phyloP scores from a whole-genome alignment of 1,139 yeast species.

The Kodamaea derodonti region DNA sequence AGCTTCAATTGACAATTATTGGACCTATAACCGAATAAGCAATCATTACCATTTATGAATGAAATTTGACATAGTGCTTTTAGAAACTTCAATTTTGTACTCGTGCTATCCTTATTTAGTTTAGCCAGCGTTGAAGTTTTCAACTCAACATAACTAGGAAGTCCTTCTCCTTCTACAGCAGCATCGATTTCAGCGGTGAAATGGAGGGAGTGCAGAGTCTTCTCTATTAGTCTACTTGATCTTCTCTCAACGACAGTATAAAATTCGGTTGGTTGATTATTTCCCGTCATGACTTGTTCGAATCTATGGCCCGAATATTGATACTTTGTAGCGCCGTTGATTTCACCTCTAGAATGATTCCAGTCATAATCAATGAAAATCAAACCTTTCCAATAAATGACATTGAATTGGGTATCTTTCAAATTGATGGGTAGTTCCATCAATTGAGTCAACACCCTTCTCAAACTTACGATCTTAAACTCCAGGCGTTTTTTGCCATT shows the following conservation, averaged over 20 bases:
- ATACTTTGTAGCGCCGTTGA: constrained; percentile 8
- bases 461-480: constrained; percentile 16
- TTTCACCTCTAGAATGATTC: constrained; percentile 8
- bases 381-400: constrained; percentile 19
- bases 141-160: constrained; percentile 12
- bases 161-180: constrained; percentile 8
- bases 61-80: constrained; percentile 22
- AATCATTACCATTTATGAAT: constrained; percentile 15
- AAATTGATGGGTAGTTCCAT: constrained; percentile 19
- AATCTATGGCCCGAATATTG: constrained; percentile 23
- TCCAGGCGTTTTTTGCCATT: constrained; percentile 5
- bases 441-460: constrained; percentile 19
- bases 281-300: constrained; percentile 18
- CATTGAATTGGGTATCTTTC: constrained; percentile 14
- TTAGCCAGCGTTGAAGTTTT: constrained; percentile 18
- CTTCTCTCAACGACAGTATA: constrained; percentile 17
- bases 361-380: constrained; percentile 21
- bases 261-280: constrained; percentile 8
- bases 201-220: constrained; percentile 4
- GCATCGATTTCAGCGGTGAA: constrained; percentile 27
- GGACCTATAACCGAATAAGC: constrained; percentile 21
- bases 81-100: constrained; percentile 8
- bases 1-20: constrained; percentile 16
- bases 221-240: not conserved
- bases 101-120: constrained; percentile 6